Conservation (phyloP, 1,139 yeast genomes). For the Trichomonascaceae sp. region DNA sequence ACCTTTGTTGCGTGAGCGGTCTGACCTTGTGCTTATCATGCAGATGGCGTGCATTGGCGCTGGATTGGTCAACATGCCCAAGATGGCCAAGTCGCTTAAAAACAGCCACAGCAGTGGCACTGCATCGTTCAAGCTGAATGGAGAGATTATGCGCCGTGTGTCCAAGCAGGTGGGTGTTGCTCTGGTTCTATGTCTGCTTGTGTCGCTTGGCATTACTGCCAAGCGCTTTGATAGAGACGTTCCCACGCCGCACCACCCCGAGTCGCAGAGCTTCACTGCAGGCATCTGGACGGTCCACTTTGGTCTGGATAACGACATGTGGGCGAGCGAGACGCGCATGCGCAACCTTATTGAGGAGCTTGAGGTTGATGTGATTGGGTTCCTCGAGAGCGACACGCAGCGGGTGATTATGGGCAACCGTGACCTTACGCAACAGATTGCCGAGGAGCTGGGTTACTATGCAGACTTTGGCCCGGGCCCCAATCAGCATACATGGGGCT, state of each 20-base stretch:
- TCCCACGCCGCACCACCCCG: slow-evolving; percentile 67
- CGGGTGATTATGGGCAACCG: slow-evolving; percentile 90
- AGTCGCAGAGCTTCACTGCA: slow-evolving; percentile 66
- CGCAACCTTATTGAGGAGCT: slow-evolving; percentile 67
- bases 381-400: slow-evolving; percentile 87
- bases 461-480: slow-evolving; percentile 98
- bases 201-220: slow-evolving; percentile 35
- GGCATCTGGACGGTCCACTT: slow-evolving; percentile 98
- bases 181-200: slow-evolving; percentile 18
- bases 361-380: slow-evolving; percentile 80
- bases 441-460: slow-evolving; percentile 89
- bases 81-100: slow-evolving; percentile 11
- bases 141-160: slow-evolving; percentile 10
- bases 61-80: slow-evolving; percentile 20
- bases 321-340: slow-evolving; percentile 94
- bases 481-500: slow-evolving; percentile 97
- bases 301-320: slow-evolving; percentile 94
- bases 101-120: slow-evolving; percentile 11
- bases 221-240: slow-evolving; percentile 44
- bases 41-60: slow-evolving; percentile 36
- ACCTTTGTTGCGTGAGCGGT: slow-evolving; percentile 70
- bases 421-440: slow-evolving; percentile 81
- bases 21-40: slow-evolving; percentile 52
- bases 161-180: slow-evolving; percentile 18
- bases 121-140: slow-evolving; percentile 10